Percentiles rank a stretch among this genome's conserved stretches.
Conservation (phyloP, 2,329 filamentous ascomycete genomes). For the Cryphonectria parasitica region DNA sequence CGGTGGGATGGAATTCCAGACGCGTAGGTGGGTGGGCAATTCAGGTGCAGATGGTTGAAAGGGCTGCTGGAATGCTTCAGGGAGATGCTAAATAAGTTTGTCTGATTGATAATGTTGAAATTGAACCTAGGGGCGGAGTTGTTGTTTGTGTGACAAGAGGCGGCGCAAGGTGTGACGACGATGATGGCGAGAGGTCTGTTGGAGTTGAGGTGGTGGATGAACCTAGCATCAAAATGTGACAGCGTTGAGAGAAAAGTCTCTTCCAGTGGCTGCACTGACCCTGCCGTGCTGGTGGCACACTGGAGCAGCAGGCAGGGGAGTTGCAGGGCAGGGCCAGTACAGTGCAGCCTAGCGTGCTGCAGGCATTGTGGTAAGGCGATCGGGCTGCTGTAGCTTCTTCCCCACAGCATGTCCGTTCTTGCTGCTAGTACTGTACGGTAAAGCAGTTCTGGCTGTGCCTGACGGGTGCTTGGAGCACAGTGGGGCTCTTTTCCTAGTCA, state of each 20-base stretch:
- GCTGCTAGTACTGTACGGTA: too few species aligned
- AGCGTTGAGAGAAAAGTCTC: slow-evolving; percentile 18
- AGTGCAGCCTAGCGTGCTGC: neutral
- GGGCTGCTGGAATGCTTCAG: neutral
- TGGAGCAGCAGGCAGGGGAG: neutral
- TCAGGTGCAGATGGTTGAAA: neutral
- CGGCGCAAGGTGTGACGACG: slow-evolving; percentile 4
- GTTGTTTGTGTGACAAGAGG: slow-evolving; percentile 4
- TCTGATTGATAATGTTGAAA: neutral
- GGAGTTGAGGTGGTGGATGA: slow-evolving; percentile 2
- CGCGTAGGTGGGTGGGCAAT: neutral
- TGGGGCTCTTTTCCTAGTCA: neutral
- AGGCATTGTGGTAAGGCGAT: neutral
- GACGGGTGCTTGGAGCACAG: neutral
- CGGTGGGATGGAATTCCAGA: neutral
- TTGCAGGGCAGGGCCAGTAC: neutral
- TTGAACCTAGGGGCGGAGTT: neutral
- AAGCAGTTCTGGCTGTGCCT: neutral
- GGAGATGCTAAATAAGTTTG: neutral
- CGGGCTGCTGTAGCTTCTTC: neutral
- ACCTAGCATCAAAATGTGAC: slow-evolving; percentile 15
- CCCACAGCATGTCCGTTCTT: neutral
- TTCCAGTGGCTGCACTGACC: slow-evolving; percentile 13
- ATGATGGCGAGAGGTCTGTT: neutral
- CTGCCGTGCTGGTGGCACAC: neutral